Base-by-base conservation (phyloP, 345 rosid genomes). In the Theobroma cacao region DNA sequence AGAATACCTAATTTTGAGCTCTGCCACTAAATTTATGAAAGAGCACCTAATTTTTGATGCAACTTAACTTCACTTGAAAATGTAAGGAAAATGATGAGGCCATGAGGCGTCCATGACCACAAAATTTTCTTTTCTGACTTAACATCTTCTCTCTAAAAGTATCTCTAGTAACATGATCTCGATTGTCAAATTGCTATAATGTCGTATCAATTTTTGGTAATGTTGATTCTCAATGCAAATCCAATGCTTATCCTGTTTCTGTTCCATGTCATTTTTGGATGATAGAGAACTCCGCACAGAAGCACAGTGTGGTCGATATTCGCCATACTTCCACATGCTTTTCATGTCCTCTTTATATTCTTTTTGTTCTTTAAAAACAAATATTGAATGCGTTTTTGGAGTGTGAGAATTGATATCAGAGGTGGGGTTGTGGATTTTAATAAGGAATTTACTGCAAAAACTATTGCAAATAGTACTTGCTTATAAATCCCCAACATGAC, bases 221-320 rank as follows among this genome's bases (percentile, higher is more conserved):
- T 13, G 0, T 74, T 59, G 77, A 7, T 14, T 59, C 24, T 3
- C 26, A 58, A 74, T 9, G 28, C 15, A 22, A 3, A 28, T 28
- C 15, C 5, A 17, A 43, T 36, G 67, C 41, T 15, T 59, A 59
- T 75, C 56, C 22, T 43, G 28, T 22, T 17, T 41, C 24, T 18
- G 56, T 47, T 70, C 14, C 40, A 70, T 47, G 74, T 47, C 74
- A 47, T 5, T 70, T 70, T 70, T 12, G 73, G 73, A 68, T 68
- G 56, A 45, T 36, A 68, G 31, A 69, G 45, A 69, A 43, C 22
- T 14, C 11, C 45, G 26, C 56, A 69, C n/a, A 15, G 12, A 53
- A 28, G 30, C 38, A 69, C 26, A 47, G 58, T 47, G 40, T 60
- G 69, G 78, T 9, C 61, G 69, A 60, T 45, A 64, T 58, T 50